A percentile compares a stretch with the other conserved stretches of the same genome.
Evolutionary conservation across 768 basidiomycete species (phyloP).

Genomic region (Podaxis pistillaris): DNA sequence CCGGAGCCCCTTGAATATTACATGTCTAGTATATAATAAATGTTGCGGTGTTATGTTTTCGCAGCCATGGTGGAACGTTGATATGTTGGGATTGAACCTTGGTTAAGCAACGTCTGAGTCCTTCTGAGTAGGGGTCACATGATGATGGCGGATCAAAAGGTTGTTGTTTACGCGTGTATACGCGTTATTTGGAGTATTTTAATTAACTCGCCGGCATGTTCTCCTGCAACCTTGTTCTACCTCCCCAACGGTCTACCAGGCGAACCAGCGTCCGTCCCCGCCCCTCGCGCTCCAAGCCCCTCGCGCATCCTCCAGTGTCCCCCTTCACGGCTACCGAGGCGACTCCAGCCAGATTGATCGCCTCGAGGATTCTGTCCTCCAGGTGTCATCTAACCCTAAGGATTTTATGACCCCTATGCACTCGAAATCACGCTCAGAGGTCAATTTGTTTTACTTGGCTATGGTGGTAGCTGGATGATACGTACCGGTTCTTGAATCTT

Average conservation of each 20-base stretch:
- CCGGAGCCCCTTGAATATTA: constrained; percentile 14
- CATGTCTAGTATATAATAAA: no score
- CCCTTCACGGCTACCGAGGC: constrained; percentile 5
- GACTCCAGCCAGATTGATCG: constrained; percentile 12
- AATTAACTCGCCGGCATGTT: not conserved
- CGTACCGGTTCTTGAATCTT: not conserved
- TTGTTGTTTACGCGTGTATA: constrained; percentile 10
- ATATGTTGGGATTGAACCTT: no score
- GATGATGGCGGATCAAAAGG: not conserved
- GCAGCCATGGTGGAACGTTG: constrained; percentile 70
- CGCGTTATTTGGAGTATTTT: constrained; percentile 1
- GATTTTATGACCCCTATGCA: not conserved
- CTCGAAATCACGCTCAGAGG: not conserved
- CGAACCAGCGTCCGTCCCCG: not conserved
- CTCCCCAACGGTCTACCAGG: not conserved
- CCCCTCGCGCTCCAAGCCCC: constrained; percentile 1
- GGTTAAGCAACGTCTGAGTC: no score
- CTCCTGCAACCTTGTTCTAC: not conserved
- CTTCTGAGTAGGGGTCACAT: not conserved
- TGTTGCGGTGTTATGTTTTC: constrained; percentile 43
- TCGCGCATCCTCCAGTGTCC: constrained; percentile 1
- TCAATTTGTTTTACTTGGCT: not conserved
- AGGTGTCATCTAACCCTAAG: constrained; percentile 15
- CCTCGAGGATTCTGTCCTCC: constrained; percentile 7
- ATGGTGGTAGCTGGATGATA: constrained; percentile 10